Conservation (phyloP, 805 yeast genomes). For the Cyberlindnera mycetangii region DNA sequence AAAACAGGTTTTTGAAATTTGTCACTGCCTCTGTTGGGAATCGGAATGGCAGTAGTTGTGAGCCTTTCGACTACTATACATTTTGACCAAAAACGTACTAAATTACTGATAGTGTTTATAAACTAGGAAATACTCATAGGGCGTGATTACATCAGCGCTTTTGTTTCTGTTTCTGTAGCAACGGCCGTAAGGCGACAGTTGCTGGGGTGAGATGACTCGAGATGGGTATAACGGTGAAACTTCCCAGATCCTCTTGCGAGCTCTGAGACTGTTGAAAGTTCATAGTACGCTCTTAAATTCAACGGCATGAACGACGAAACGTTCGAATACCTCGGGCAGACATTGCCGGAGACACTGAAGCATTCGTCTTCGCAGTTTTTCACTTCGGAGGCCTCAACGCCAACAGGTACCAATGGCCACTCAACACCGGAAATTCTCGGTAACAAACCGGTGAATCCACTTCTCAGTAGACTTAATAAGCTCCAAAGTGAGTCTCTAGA, state of each 20-base stretch:
- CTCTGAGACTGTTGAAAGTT: no score
- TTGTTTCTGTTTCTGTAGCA: no score
- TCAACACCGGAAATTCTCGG: neutral
- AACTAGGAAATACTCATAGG: no score
- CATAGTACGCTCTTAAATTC: neutral
- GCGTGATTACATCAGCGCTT: no score
- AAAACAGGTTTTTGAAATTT: constrained; percentile 36
- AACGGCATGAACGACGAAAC: constrained; percentile 12
- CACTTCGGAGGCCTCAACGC: constrained; percentile 9
- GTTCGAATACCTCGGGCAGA: constrained; percentile 25
- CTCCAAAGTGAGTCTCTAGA: constrained; percentile 5
- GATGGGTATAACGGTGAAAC: no score
- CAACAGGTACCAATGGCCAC: constrained; percentile 7
- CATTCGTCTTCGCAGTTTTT: constrained; percentile 26
- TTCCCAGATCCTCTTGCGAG: no score
- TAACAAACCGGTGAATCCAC: constrained; percentile 9
- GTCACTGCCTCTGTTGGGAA: neutral
- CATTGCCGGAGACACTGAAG: constrained; percentile 28
- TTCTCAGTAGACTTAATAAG: neutral
- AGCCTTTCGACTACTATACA: no score
- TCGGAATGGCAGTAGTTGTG: no score
- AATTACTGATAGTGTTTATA: no score
- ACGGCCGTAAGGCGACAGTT: no score
- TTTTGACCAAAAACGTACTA: no score
- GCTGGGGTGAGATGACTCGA: no score